Conservation (phyloP, 805 yeast species). For the Millerozyma miso region DNA sequence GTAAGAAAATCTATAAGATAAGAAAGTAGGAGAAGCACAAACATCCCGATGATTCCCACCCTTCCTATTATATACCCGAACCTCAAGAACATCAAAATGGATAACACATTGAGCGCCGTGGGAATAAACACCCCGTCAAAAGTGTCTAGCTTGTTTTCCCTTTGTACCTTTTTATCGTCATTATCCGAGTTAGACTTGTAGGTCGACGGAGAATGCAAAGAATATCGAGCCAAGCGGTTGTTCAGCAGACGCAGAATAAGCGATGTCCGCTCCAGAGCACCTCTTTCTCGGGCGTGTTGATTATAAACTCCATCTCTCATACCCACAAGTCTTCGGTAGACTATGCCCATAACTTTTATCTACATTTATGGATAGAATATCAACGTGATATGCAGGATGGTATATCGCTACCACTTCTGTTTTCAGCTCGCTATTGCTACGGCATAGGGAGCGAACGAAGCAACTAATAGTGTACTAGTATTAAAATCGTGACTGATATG, state of each 20-base stretch:
- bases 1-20: conserved; percentile 81
- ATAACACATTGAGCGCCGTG: conserved; percentile 85
- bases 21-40: conserved; percentile 63
- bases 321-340: neutral
- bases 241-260: neutral
- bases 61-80: conserved; percentile 96
- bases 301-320: neutral
- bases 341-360: neutral
- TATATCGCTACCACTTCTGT: too few species aligned
- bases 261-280: neutral
- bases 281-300: neutral
- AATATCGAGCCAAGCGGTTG: neutral
- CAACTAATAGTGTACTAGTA: too few species aligned
- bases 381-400: too few species aligned
- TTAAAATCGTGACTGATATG: too few species aligned
- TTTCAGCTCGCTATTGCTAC: too few species aligned
- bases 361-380: too few species aligned
- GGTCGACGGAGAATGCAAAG: neutral
- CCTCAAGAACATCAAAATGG: conserved; percentile 90
- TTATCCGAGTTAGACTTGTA: neutral
- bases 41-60: conserved; percentile 80
- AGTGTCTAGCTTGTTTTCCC: conserved; percentile 59
- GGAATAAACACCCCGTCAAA: conserved; percentile 91
- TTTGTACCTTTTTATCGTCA: neutral
- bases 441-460: too few species aligned